These are phyloP conservation scores for Stentor roeselii DNA, from an alignment of 73 alveolate species.

Conservation along the genomic window DNA sequence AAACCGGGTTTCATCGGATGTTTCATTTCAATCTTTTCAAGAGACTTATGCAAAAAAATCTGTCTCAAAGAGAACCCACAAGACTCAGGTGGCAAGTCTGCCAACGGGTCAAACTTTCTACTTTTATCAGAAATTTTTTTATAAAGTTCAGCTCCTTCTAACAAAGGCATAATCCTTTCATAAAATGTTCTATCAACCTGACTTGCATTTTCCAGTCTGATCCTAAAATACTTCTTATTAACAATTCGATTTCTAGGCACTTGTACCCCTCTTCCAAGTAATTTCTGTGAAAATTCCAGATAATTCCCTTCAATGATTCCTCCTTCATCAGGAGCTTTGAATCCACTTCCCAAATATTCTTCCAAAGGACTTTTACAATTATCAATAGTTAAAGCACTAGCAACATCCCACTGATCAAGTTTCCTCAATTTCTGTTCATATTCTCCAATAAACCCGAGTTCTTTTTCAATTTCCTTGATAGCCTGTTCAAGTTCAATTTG, in stretches of 20 bases:
- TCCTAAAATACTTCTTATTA: neutral
- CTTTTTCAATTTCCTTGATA: neutral
- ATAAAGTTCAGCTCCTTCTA: conserved; percentile 25
- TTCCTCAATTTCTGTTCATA: neutral
- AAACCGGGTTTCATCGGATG: conserved; percentile 22
- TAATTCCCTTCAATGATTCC: conserved; percentile 13
- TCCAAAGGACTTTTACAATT: neutral
- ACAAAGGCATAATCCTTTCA: conserved; percentile 18
- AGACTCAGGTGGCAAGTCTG: neutral
- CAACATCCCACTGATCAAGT: neutral
- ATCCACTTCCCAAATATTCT: neutral
- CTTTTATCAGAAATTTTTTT: conserved; percentile 5
- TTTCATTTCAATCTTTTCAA: neutral
- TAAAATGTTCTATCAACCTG: neutral
- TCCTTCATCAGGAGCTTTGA: neutral
- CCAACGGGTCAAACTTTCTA: conserved; percentile 9
- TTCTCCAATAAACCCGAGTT: neutral
- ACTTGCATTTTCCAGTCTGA: neutral
- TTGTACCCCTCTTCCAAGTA: neutral
- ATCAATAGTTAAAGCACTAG: neutral
- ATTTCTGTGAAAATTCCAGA: conserved; percentile 8
- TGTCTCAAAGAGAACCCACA: neutral
- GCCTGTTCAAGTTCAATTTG: neutral
- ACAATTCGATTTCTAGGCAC: neutral
- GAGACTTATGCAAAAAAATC: neutral